These are phyloP conservation scores for Cephalotrichum gorgonifer DNA, from an alignment of 2,329 filamentous ascomycete genomes.

Conservation along the genomic window DNA sequence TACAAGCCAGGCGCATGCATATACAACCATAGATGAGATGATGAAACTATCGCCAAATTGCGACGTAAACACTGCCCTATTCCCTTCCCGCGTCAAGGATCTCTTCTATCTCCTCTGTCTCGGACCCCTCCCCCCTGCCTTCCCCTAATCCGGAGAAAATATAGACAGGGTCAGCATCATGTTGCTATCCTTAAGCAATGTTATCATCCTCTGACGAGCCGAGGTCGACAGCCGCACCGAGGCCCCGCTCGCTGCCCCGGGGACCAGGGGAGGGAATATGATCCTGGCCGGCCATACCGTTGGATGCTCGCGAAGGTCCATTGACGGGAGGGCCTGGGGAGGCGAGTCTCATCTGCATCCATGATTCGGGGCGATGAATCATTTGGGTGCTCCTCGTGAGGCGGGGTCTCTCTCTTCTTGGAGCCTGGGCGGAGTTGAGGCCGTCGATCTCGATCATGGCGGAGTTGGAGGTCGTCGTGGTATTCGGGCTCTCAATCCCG, in stretches of 20 bases:
- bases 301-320: too few species aligned
- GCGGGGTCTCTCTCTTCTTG: too few species aligned
- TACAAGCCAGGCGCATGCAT: not conserved
- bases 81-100: not conserved
- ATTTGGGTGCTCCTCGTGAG: too few species aligned
- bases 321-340: too few species aligned
- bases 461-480: not conserved
- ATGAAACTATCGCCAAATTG: not conserved
- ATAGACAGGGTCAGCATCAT: not conserved
- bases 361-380: too few species aligned
- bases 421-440: too few species aligned
- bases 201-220: too few species aligned
- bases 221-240: too few species aligned
- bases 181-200: not conserved
- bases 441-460: not conserved
- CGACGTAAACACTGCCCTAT: not conserved
- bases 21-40: not conserved
- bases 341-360: too few species aligned
- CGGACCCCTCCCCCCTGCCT: not conserved
- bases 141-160: not conserved
- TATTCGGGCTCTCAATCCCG: not conserved
- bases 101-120: not conserved
- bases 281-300: too few species aligned
- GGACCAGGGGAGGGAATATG: too few species aligned
- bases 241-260: too few species aligned